Evolutionary conservation across 495 filamentous ascomycete genomes (phyloP).

Genomic region (Patellaria atrata): DNA sequence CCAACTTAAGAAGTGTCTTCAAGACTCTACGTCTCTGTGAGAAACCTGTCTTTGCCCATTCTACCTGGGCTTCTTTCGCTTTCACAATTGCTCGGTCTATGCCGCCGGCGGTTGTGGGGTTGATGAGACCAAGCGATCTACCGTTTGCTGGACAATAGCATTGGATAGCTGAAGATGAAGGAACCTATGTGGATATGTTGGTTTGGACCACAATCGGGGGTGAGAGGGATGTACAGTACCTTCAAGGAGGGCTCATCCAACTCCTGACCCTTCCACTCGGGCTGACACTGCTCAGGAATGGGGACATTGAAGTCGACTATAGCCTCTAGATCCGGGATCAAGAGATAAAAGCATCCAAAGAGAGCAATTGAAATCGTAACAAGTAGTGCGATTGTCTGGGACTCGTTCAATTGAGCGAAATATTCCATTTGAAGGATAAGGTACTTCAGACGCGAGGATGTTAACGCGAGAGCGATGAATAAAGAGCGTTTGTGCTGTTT

Average conservation of each 20-base stretch:
- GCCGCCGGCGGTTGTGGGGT: slow-evolving; percentile 59
- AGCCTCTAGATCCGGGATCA: slow-evolving; percentile 27
- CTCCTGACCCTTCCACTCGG: slow-evolving; percentile 41
- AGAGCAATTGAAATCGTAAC: too few species aligned
- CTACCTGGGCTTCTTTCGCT: slow-evolving; percentile 57
- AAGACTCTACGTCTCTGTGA: slow-evolving; percentile 64
- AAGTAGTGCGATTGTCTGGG: too few species aligned
- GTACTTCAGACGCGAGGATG: too few species aligned
- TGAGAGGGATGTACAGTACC: slow-evolving; percentile 16
- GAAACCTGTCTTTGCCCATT: slow-evolving; percentile 74
- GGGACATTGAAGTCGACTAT: slow-evolving; percentile 44
- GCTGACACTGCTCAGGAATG: slow-evolving; percentile 40
- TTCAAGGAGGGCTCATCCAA: slow-evolving; percentile 43
- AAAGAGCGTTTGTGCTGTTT: too few species aligned
- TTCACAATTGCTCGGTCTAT: slow-evolving; percentile 69
- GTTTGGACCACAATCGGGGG: slow-evolving; percentile 4
- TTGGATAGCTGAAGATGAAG: slow-evolving; percentile 48
- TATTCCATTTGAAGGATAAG: too few species aligned
- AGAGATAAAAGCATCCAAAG: slow-evolving; percentile 8
- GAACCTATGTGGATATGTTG: slow-evolving; percentile 23
- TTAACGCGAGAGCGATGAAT: too few species aligned
- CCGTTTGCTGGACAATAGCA: slow-evolving; percentile 90
- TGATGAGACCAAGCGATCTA: slow-evolving; percentile 62
- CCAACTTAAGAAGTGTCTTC: slow-evolving; percentile 62
- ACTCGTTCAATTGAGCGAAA: too few species aligned